Base-by-base conservation (phyloP, 345 rosid species). In the Citrus unshiu region DNA sequence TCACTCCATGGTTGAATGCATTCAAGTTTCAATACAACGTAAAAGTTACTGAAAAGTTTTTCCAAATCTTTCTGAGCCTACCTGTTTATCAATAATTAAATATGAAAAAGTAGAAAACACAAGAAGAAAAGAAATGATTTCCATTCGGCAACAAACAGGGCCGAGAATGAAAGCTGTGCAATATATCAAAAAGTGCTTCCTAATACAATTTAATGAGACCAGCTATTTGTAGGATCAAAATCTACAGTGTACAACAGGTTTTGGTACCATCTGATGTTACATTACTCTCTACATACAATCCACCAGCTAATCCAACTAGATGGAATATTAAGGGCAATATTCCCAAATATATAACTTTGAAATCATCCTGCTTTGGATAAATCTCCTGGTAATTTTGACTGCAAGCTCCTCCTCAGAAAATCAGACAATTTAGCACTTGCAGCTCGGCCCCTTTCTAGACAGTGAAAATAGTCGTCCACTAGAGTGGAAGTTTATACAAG, bases 381-480 rank as follows among this genome's bases (percentile, higher is more conserved):
- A 74, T 86, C 90, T 8, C 74, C 83, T 54, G 90, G 87, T 43
- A 82, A 83, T 70, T 85, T 91, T 13, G 83, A 76, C 70, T 90
- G 90, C 83, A 93, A 85, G 85, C 82, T 90, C 93, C 91, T 87
- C 82, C 99, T 83, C 8, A 93, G 90, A 79, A 93, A 89, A 86
- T 88, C 89, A 27, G 98, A 91, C 88, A 93, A 78, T 78, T 88
- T 91, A 59, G 85, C 81, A 29, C 89, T 37, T 29, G 94, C 97
- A 74, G 99, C 91, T 34, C 83, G 88, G n/a, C 97, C 94, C 12
- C 91, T 87, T 61, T 90, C 95, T 27, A 92, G 79, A 78, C 96
- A 91, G 18, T 83, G 81, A 79, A 92, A 85, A 70, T 91, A 95
- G 70, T 89, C 93, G 0, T 92, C 96, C 90, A 90, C 99, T 91